Conservation (phyloP, 179 eudicot genomes). For the Spinacia oleracea region DNA sequence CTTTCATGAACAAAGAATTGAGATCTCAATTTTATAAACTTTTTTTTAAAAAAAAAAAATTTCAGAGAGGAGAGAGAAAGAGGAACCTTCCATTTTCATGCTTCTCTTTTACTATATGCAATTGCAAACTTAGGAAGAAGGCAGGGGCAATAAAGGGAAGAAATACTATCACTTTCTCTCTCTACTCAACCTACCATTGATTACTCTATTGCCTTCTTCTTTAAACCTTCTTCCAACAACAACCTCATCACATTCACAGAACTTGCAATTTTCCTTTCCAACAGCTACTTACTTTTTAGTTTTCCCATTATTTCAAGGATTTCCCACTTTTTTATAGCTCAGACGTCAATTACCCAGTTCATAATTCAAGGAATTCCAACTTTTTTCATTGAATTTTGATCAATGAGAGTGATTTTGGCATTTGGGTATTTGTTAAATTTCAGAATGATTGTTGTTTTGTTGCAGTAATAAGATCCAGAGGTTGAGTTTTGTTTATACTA, state of each 20-base stretch:
- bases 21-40: background rate
- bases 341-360: constrained; percentile 22
- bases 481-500: constrained; percentile 16
- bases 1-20: constrained; percentile 19
- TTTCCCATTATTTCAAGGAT: background rate
- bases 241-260: constrained; percentile 29
- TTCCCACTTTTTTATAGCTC: background rate
- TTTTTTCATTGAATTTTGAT: constrained; percentile 21
- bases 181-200: constrained; percentile 46
- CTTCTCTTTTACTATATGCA: constrained; percentile 32
- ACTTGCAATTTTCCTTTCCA: constrained; percentile 8
- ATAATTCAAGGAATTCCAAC: constrained; percentile 6
- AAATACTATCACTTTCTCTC: constrained; percentile 17
- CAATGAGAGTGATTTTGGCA: constrained; percentile 28
- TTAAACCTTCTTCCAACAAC: constrained; percentile 39
- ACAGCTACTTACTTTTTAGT: constrained; percentile 2
- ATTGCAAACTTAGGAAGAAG: constrained; percentile 23
- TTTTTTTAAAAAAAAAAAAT: too few relatives aligned
- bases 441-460: constrained; percentile 21
- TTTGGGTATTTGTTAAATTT: constrained; percentile 31
- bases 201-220: constrained; percentile 40
- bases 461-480: constrained; percentile 20
- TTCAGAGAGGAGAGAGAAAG: constrained; percentile 9
- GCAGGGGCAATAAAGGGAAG: constrained; percentile 10
- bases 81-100: constrained; percentile 43